Evolutionary conservation across 2,329 filamentous ascomycete genomes (phyloP).

Genomic region (Penicillium crustosum): DNA sequence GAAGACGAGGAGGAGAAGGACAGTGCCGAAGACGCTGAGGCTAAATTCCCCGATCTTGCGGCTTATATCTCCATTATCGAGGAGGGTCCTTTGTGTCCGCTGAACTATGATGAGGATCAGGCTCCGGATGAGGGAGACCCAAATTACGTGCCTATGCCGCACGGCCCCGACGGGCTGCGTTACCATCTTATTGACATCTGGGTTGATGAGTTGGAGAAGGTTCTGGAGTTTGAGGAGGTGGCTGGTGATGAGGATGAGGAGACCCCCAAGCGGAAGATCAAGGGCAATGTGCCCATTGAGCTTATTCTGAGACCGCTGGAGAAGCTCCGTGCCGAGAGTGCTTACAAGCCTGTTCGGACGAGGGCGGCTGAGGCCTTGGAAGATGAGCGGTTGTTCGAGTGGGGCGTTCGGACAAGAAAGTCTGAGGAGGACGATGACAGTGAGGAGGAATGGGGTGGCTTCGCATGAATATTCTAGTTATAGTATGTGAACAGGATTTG

Average conservation of each 20-base stretch:
- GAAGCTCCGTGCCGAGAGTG: constrained; percentile 51
- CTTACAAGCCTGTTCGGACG: constrained; percentile 69
- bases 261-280: constrained; percentile 32
- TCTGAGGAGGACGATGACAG: constrained; percentile 46
- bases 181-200: constrained; percentile 89
- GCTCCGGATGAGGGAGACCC: constrained; percentile 27
- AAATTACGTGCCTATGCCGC: constrained; percentile 43
- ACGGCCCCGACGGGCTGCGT: constrained; percentile 77
- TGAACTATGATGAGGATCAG: constrained; percentile 42
- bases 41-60: constrained; percentile 36
- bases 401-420: constrained; percentile 46
- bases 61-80: constrained; percentile 42
- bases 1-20: constrained; percentile 23
- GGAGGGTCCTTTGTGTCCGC: constrained; percentile 41
- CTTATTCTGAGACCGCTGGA: constrained; percentile 47
- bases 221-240: constrained; percentile 52
- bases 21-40: constrained; percentile 14
- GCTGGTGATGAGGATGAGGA: constrained; percentile 31
- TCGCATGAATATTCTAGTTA: constrained; percentile 43
- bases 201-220: constrained; percentile 82
- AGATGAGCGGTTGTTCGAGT: constrained; percentile 72
- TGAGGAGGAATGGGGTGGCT: constrained; percentile 66
- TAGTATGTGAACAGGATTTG: constrained; percentile 5
- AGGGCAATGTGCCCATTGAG: constrained; percentile 41
- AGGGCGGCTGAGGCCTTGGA: constrained; percentile 68